Evolutionary conservation across 1,139 yeast species (phyloP).

Genomic region (Candida sojae): DNA sequence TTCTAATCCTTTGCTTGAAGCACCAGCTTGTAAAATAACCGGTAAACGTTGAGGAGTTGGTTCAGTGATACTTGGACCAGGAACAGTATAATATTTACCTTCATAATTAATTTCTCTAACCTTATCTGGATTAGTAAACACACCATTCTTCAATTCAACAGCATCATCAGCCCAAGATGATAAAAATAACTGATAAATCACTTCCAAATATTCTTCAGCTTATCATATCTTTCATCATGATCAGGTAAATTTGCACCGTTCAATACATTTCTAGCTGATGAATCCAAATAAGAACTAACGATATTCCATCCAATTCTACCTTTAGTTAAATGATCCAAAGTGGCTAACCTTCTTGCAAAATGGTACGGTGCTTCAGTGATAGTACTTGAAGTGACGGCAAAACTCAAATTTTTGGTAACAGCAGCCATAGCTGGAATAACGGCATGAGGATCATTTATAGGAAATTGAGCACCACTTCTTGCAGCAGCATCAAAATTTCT

Average conservation of each 20-base stretch:
- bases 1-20: constrained; percentile 40
- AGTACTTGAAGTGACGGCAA: constrained; percentile 45
- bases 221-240: constrained; percentile 40
- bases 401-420: constrained; percentile 38
- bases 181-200: constrained; percentile 38
- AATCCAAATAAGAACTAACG: constrained; percentile 41
- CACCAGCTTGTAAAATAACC: constrained; percentile 48
- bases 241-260: constrained; percentile 37
- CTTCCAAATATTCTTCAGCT: constrained; percentile 45
- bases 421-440: constrained; percentile 44
- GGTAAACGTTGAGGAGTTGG: constrained; percentile 48
- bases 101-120: constrained; percentile 27
- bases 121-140: constrained; percentile 24
- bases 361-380: constrained; percentile 48
- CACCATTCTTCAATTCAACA: constrained; percentile 22
- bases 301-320: constrained; percentile 51
- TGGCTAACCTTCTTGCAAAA: constrained; percentile 44
- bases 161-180: constrained; percentile 51
- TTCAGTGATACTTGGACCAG: constrained; percentile 46
- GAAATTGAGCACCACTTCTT: constrained; percentile 42
- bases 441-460: constrained; percentile 43
- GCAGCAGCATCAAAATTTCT: constrained; percentile 35
- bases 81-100: constrained; percentile 39
- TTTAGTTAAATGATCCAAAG: constrained; percentile 42
- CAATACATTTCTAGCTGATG: constrained; percentile 41